Conservation (phyloP, 2,329 filamentous ascomycete species). For the Sporothrix mexicana region DNA sequence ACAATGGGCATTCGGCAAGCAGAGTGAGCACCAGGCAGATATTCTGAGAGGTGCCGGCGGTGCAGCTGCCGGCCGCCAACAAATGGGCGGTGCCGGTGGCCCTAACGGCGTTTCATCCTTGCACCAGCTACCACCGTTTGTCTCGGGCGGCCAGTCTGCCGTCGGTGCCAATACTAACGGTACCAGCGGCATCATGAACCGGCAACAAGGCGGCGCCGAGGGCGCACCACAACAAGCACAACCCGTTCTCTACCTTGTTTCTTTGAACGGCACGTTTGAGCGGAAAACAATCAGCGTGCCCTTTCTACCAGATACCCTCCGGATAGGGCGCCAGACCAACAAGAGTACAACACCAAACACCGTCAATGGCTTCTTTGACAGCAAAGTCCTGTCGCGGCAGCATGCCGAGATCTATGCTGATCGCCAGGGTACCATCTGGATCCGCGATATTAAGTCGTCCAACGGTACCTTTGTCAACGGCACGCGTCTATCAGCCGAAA, state of each 20-base stretch:
- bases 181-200: constrained; percentile 55
- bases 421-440: constrained; percentile 85
- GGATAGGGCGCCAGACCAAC: constrained; percentile 96
- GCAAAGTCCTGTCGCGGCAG: constrained; percentile 93
- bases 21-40: constrained; percentile 56
- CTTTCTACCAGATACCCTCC: constrained; percentile 88
- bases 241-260: constrained; percentile 83
- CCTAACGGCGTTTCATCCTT: constrained; percentile 51
- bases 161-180: constrained; percentile 33
- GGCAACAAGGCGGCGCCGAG: constrained; percentile 69
- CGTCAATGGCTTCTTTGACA: constrained; percentile 94
- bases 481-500: constrained; percentile 86
- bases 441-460: constrained; percentile 96
- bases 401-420: constrained; percentile 97
- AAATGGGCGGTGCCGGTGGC: constrained; percentile 48
- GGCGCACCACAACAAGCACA: constrained; percentile 60
- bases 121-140: constrained; percentile 49
- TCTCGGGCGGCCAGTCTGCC: constrained; percentile 44
- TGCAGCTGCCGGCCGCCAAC: constrained; percentile 45
- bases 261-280: constrained; percentile 95
- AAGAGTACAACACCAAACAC: constrained; percentile 92
- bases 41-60: constrained; percentile 53
- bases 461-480: constrained; percentile 99
- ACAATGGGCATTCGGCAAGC: constrained; percentile 56
- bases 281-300: constrained; percentile 95